A percentile compares a stretch with the other conserved stretches of the same genome.
phyloP scores from a whole-genome alignment of 2,329 filamentous ascomycete genomes.

The Fusarium stilboides region DNA sequence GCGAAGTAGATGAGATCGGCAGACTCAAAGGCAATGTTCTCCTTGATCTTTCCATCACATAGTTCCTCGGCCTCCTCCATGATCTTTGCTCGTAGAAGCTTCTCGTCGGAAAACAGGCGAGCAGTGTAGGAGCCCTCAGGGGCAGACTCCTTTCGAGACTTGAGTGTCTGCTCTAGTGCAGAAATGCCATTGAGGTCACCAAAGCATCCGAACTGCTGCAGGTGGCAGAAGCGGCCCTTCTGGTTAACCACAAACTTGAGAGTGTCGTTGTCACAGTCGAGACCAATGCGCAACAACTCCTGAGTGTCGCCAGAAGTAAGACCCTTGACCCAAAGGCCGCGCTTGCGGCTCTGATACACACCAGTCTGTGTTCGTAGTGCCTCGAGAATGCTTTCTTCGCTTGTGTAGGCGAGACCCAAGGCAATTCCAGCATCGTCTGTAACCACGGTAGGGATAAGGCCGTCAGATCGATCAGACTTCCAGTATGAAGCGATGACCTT shows the following conservation, averaged over 20 bases:
- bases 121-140: conserved; percentile 95
- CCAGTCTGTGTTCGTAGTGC: conserved; percentile 83
- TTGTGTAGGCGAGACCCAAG: conserved; percentile 94
- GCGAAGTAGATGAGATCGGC: conserved; percentile 98
- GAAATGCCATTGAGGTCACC: conserved; percentile 86
- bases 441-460: conserved; percentile 90
- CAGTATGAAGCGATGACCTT: conserved; percentile 82
- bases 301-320: conserved; percentile 95
- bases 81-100: conserved; percentile 93
- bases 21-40: conserved; percentile 93
- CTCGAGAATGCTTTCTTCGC: conserved; percentile 88
- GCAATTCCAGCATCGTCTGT: conserved; percentile 89
- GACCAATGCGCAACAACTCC: conserved; percentile 84
- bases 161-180: conserved; percentile 88
- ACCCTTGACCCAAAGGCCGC: conserved; percentile 97
- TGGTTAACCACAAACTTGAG: conserved; percentile 92
- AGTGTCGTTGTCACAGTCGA: conserved; percentile 96
- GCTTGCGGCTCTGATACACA: conserved; percentile 96
- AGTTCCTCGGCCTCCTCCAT: conserved; percentile 98
- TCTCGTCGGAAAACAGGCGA: conserved; percentile 90
- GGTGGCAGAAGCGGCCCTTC: conserved; percentile 93
- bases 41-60: conserved; percentile 84
- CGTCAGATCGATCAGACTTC: conserved; percentile 85
- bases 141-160: conserved; percentile 84
- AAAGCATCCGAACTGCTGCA: conserved; percentile 93